These are phyloP conservation scores for Coemansia sp. DNA, from an alignment of 192 early-diverging fungal species.

Conservation along the genomic window DNA sequence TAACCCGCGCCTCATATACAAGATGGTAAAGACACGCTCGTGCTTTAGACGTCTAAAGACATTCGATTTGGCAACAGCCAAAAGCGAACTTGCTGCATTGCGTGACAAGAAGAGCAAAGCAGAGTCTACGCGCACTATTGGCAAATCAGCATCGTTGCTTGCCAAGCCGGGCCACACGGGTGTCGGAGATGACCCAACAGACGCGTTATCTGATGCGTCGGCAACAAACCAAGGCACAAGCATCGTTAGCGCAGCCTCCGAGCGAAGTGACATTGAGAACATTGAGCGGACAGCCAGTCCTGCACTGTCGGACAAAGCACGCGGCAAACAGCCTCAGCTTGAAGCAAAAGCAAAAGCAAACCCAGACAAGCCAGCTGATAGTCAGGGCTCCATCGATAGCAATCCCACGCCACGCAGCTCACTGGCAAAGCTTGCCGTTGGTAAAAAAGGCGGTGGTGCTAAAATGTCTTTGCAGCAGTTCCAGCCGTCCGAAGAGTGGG, in stretches of 20 bases:
- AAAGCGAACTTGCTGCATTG: constrained; percentile 57
- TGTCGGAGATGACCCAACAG: neutral
- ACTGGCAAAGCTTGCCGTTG: neutral
- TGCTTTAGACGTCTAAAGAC: constrained; percentile 68
- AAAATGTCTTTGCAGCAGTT: constrained; percentile 19
- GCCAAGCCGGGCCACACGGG: neutral
- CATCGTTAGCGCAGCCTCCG: neutral
- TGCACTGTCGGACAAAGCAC: constrained; percentile 74
- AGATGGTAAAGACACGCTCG: constrained; percentile 70
- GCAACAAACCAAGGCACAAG: neutral
- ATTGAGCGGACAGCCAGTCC: constrained; percentile 18
- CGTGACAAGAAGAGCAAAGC: constrained; percentile 55
- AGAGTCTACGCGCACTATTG: constrained; percentile 38
- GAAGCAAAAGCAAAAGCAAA: constrained; percentile 13
- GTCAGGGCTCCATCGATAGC: neutral
- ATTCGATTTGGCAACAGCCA: constrained; percentile 68
- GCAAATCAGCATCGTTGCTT: constrained; percentile 11
- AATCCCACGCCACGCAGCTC: neutral
- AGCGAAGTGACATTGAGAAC: constrained; percentile 31
- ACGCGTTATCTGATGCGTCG: neutral
- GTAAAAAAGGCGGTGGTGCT: constrained; percentile 2
- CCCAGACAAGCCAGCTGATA: neutral
- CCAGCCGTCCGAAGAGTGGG: constrained; percentile 46
- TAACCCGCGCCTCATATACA: constrained; percentile 80
- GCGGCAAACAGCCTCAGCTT: constrained; percentile 64